Evolutionary conservation across 805 yeast species (phyloP), one percentile per base, ranked within the genome.

Genomic region (Barnettozyma botsteinii): DNA sequence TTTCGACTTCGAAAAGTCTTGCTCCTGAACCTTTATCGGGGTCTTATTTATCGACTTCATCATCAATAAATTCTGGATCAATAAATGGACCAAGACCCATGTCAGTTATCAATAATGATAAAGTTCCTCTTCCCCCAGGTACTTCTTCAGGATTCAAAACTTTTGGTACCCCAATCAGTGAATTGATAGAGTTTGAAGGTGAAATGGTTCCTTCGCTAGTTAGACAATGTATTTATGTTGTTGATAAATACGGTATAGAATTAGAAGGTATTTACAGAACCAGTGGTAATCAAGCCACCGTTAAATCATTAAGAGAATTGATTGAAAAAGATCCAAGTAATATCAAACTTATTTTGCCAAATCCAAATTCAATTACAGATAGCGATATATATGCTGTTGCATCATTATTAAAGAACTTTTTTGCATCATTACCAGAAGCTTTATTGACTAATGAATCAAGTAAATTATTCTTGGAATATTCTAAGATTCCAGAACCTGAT

Each of bases 141-240:
- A 47, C 55, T 2, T 50, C 56, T 15, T 46, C 56, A 6, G 57
- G 55, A 3, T 54, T 71, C 41, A 69, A 71, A 26, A 79, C 95
- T 0, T 93, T 86, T 62, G 97, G 96, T 0, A 78, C 81, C 0
- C 81, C 95, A 1, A 70, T 93, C n/a, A 94, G 83, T 43, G 77
- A 70, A 9, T 64, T 86, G 32, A 77, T 88, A 15, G 82, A 80
- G 46, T 79, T 73, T 50, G 96, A 94, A 47, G 91, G 88, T 40
- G 95, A 86, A 49, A 81, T 85, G 60, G 96, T 93, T 5, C 99
- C 99, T 2, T 72, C 83, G 14, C 75, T 93, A 35, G 98, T 93
- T 10, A 80, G 81, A 47, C 85, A 81, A 56, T 89, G 97, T 68
- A 84, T 91, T 37, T 81, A 80, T 47, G 81, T 89, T 7, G 79